phyloP scores from a whole-genome alignment of 2,329 filamentous ascomycete species.

The Ambrosiella beaveri region DNA sequence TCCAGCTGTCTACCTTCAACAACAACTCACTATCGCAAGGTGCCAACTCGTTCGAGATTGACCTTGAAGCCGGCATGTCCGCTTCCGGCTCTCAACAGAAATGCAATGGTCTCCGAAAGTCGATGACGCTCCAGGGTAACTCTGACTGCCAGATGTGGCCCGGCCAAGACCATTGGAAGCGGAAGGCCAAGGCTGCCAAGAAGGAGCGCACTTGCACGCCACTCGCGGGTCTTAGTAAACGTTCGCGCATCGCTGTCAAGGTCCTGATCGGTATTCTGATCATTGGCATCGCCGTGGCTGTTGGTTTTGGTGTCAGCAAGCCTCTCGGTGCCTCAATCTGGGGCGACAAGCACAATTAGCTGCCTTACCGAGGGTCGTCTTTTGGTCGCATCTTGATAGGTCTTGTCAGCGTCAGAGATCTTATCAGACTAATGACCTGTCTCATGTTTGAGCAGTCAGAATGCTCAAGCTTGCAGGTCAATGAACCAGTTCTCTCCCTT shows the following conservation, averaged over 20 bases:
- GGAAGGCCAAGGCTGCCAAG: slow-evolving; percentile 40
- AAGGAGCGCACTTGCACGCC: slow-evolving; percentile 34
- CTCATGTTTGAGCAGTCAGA: too few species aligned
- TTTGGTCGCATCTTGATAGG: not conserved
- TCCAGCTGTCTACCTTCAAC: slow-evolving; percentile 25
- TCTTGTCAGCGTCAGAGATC: too few species aligned
- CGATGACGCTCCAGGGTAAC: slow-evolving; percentile 24
- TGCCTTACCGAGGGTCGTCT: not conserved
- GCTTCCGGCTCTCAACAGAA: slow-evolving; percentile 14
- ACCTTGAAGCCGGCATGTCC: slow-evolving; percentile 37
- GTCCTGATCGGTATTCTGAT: slow-evolving; percentile 35
- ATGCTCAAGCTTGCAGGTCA: not conserved
- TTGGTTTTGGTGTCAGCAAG: slow-evolving; percentile 45
- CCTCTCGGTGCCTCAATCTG: slow-evolving; percentile 42
- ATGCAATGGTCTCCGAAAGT: slow-evolving; percentile 20
- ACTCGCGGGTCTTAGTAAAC: slow-evolving; percentile 34
- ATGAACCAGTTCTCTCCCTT: not conserved
- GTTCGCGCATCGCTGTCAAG: slow-evolving; percentile 37
- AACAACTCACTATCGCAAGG: slow-evolving; percentile 18
- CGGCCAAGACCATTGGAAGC: slow-evolving; percentile 40
- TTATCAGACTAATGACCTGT: too few species aligned
- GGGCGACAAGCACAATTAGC: slow-evolving; percentile 22
- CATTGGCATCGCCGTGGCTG: slow-evolving; percentile 34
- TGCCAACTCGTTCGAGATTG: slow-evolving; percentile 37
- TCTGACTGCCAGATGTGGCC: slow-evolving; percentile 42